Evolutionary conservation across 345 rosid species (phyloP).

Genomic region (Passiflora organensis): DNA sequence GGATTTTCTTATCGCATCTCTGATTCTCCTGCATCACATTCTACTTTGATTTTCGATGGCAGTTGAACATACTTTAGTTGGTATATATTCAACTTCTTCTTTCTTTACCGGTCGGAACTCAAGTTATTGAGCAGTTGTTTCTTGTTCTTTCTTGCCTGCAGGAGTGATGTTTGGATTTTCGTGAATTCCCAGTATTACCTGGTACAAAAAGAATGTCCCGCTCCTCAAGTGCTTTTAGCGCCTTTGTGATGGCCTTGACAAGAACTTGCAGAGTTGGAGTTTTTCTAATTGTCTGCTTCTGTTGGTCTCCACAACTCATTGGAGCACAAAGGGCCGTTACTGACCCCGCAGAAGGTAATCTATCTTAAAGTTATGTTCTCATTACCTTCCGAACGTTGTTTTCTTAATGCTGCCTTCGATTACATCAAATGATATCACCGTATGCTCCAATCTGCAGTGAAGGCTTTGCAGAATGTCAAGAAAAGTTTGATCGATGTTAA

Average conservation of each 20-base stretch:
- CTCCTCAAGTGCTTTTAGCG: constrained; percentile 9
- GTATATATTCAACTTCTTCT: not conserved
- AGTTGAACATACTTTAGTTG: not conserved
- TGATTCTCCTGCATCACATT: not conserved
- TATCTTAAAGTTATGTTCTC: too few relatives aligned
- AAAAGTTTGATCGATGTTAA: constrained; percentile 51
- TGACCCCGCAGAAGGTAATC: constrained; percentile 63
- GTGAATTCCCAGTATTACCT: not conserved
- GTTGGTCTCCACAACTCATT: constrained; percentile 31
- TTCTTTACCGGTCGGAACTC: too few relatives aligned
- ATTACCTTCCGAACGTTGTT: too few relatives aligned
- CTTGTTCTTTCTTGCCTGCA: constrained; percentile 1
- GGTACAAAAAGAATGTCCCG: constrained; percentile 21
- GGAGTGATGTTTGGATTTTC: constrained; percentile 11
- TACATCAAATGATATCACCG: constrained; percentile 2
- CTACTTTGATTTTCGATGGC: not conserved
- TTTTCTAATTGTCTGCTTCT: constrained; percentile 33
- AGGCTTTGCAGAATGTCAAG: constrained; percentile 54
- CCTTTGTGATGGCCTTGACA: constrained; percentile 17
- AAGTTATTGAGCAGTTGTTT: not conserved
- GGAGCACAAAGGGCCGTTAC: constrained; percentile 49
- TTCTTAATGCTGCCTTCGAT: too few relatives aligned
- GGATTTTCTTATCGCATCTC: not conserved
- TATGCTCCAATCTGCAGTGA: constrained; percentile 38
- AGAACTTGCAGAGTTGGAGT: constrained; percentile 24